Evolutionary conservation across 2,329 filamentous ascomycete species (phyloP), one percentile per base, ranked within the genome.

Genomic region (Ampelomyces quisqualis): DNA sequence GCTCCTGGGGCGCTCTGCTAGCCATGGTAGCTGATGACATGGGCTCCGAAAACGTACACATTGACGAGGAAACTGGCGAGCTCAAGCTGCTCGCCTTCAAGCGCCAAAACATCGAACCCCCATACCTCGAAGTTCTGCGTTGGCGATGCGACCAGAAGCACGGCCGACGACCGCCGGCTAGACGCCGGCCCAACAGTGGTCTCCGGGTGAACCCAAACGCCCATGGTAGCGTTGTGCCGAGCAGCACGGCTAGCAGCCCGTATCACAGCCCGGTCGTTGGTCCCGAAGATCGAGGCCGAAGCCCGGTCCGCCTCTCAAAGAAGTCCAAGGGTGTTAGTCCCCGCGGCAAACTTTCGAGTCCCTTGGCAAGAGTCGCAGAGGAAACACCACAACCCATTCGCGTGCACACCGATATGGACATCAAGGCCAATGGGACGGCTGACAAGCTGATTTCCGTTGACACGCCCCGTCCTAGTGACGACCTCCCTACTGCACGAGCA

Each of bases 101-200:
- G 54, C 80, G 84, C 37, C 81, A 86, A 53, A 88, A 88, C 39
- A 88, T 96, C 39, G 91, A 97, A 70, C 93, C 93, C 14, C 79
- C 85, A 18, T 98, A 97, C 69, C 84, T 98, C 63, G 91, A 95
- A 64, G 95, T 98, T 62, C 74, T 98, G 57, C 81, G 93, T 55
- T 97, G 93, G 90, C 84, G 93, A 64, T 84, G 86, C 72, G 93
- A 98, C 66, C 91, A 97, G 68, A 97, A 95, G 73, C 86, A 93
- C 67, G 91, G 91, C 33, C 75, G 81, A 40, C 76, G 74, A 53
- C 68, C 66, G 22, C 75, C 74, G 34, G 33, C 40, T 29, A 77
- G 73, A 51, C 74, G 72, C 58, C 75, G 74, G 52, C 70, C 53
- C 14, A 58, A 53, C 49, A 65, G 72, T 50, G 69, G 74, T 43